Base-by-base conservation (phyloP, 2,329 filamentous ascomycete species). In the Tolypocladium cylindrosporum region DNA sequence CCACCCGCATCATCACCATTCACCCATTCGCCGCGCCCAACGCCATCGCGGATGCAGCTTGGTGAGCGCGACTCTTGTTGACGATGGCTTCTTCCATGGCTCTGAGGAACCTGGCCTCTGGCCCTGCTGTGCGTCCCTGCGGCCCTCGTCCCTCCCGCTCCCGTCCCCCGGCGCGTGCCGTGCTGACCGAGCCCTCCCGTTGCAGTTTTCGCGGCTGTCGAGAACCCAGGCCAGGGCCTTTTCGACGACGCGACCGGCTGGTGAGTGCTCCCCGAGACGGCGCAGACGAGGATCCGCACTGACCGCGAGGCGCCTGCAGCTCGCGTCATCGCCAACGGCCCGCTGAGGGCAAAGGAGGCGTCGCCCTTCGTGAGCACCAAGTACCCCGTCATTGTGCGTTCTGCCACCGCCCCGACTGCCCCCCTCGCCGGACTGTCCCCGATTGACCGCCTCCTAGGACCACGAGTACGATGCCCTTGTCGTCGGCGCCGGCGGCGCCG, bases 391-490 rank as follows among this genome's bases (percentile, higher is more conserved):
- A 92, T 99, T 74, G 89, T 90, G 84, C 75, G 88, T 81, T 65
- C 10, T 39, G 39, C 48, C 55, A 6, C 13, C 48, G 16, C 34
- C 55, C 57, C 61, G 61, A 62, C 62, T 50, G 57, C 86, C 89
- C 84, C 84, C 91, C 96, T 74, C 92, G 97, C 3, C 45, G 16
- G 13, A 13, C 77, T 6, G 21, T 9, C 21, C 10, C 21, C 52
- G 7, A 27, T 21, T 54, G n/a, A 62, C 61, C 62, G 65, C 63
- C 64, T 54, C 56, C 84, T 61, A 91, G 86, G 94, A 97, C 75
- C 94, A 99, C 78, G 91, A 97, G 78, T 97, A 97, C 77, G 94
- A 97, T 88, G 93, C 93, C 62, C 82, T 99, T 67, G 94, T 99
- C 61, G 91, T 94, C 64, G 90, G 90, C 67, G 90, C 90, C 61